Evolutionary conservation across 495 filamentous ascomycete species (phyloP), one percentile per base, ranked within the genome.

Genomic region (Penicillium crystallinum): DNA sequence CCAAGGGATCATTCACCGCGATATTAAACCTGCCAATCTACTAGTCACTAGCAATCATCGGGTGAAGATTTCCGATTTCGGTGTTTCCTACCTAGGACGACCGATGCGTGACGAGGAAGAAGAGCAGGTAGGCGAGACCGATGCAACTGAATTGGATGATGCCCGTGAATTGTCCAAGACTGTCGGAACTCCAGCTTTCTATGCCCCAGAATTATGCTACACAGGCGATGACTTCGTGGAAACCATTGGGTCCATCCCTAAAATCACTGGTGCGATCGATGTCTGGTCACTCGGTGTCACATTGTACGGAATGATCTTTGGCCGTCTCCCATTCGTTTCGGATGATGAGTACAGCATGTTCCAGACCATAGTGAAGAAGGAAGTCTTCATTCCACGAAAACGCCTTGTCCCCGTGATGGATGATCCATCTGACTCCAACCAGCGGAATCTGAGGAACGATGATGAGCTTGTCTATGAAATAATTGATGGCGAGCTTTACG

Each of bases 31-130:
- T 0, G 91, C 92, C n/a, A 99, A 99, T 66, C 78, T 99, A 5
- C 77, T 99, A 7, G 87, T 90, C 72, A 95, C 90, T 5, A 80
- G 77, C 50, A 86, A 90, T 57, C 81, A 90, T 60, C 83, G 87
- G 11, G 88, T 96, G 55, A 99, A 97, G 75, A 99, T 99, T 41
- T 97, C 93, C n/a, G 93, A 99, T 64, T 99, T 99, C 72, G 93
- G 93, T 25, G 93, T 99, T 4, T 97, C 93, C 0, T 99, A 97
- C 67, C 84, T 97, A 38, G 95, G 93, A 18, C 81, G 88, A 45
- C 88, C 89, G 0, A 85, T 90, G 52, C 75, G 87, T 47, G 86
- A 88, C 53, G 88, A 91, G 49, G 76, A 84, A 10, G 83, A 87
- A 59, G 89, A 92, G 55, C 83, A 87, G 36, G 74, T 91, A 15